Evolutionary conservation across 1,284 basidiomycete species (phyloP), one percentile per base, ranked within the genome.

Genomic region (Kwoniella shivajii): DNA sequence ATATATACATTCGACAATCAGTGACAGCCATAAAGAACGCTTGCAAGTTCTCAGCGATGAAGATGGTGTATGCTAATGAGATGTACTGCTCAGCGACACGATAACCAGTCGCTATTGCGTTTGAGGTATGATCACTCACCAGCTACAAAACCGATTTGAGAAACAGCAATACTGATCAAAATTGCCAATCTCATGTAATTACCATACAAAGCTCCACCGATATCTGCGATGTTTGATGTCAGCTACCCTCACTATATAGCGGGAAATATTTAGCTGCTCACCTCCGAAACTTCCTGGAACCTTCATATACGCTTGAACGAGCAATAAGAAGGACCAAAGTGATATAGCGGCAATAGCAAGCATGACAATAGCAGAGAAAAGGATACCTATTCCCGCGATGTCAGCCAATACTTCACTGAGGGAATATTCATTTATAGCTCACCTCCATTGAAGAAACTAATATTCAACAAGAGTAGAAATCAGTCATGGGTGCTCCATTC

Each of bases 201-300:
- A 3, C 96, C 95, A 71, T 97, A 99, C 7, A 99, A 80, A 0
- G 84, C 79, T 1, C 96, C 95, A 34, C 96, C 95, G 63, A 99
- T 95, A 73, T 99, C 95, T 70, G 7, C 13, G 18, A 30, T 51
- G 22, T 58, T 47, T 44, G 39, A n/a, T 2, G 38, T 38, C 10
- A 41, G 33, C 44, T 24, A 6, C n/a, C 27, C 11, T 39, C 47
- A 20, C 54, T 37, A 14, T 2, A 18, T 11, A 14, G 34, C 34
- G 16, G 9, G 10, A 22, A 24, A 11, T 11, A 43, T 5, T 11
- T 13, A 24, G 22, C 13, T 43, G 67, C 82, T 54, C 62, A 89
- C 90, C 90, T 77, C 95, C 95, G 67, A 97, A 99, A 66, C 89
- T 91, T 14, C 92, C 95, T 3, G 88, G 88, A 10, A 97, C 89